Evolutionary conservation across 2,329 filamentous ascomycete species (phyloP).

Genomic region (Fusarium humuli): DNA sequence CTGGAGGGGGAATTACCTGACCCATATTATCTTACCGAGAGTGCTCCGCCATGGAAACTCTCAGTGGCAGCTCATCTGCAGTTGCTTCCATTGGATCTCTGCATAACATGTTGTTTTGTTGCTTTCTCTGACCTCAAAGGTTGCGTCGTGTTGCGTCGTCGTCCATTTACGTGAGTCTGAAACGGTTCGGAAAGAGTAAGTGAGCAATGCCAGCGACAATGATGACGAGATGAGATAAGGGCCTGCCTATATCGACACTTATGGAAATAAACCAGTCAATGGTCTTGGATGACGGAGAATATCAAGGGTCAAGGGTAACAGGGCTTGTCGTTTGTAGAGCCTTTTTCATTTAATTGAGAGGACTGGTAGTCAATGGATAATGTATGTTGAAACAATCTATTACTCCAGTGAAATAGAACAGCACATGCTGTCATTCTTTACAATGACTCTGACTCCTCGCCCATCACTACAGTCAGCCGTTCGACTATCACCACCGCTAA

Average conservation of each 20-base stretch:
- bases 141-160: conserved; percentile 21
- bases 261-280: conserved; percentile 10
- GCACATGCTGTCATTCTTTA: conserved; percentile 24
- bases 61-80: conserved; percentile 35
- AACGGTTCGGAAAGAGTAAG: conserved; percentile 12
- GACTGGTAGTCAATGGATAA: conserved; percentile 17
- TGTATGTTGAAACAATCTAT: conserved; percentile 3
- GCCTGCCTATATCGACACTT: conserved; percentile 12
- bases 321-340: conserved; percentile 33
- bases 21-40: conserved; percentile 45
- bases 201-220: conserved; percentile 31
- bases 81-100: conserved; percentile 7
- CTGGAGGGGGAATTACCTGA: conserved; percentile 32
- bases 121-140: conserved; percentile 9
- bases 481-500: conserved; percentile 6
- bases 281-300: conserved; percentile 15
- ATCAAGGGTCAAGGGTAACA: conserved; percentile 38
- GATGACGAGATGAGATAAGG: conserved; percentile 44
- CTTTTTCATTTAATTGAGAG: conserved; percentile 36
- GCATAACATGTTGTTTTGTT: conserved; percentile 8
- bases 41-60: conserved; percentile 40
- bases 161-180: conserved; percentile 33
- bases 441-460: conserved; percentile 14
- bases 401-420: neutral
- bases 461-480: conserved; percentile 1